These are phyloP conservation scores for Colletotrichum shisoi DNA, from an alignment of 2,329 filamentous ascomycete species.

Conservation along the genomic window DNA sequence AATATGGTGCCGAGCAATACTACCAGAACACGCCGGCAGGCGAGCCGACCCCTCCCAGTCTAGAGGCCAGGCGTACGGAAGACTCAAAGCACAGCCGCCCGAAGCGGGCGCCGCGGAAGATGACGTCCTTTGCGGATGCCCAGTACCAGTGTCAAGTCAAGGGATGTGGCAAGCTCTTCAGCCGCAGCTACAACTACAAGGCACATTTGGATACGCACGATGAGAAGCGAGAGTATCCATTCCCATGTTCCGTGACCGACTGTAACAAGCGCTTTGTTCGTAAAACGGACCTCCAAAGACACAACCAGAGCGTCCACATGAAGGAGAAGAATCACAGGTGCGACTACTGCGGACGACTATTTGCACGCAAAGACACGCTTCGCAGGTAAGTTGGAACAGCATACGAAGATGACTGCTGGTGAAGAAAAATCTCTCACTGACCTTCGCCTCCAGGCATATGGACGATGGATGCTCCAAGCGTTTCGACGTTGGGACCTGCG, in stretches of 20 bases:
- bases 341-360: conserved; percentile 72
- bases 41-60: conserved; percentile 38
- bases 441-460: conserved; percentile 67
- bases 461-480: conserved; percentile 78
- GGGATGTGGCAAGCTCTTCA: conserved; percentile 80
- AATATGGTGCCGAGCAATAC: conserved; percentile 44
- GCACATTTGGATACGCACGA: conserved; percentile 87
- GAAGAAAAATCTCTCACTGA: background rate
- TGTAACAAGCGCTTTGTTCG: conserved; percentile 82
- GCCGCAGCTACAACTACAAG: conserved; percentile 84
- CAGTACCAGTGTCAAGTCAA: conserved; percentile 73
- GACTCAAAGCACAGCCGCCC: conserved; percentile 42
- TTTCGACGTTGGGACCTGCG: conserved; percentile 64
- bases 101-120: conserved; percentile 56
- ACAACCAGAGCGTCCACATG: conserved; percentile 74
- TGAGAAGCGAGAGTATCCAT: conserved; percentile 73
- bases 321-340: conserved; percentile 76
- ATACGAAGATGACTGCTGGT: background rate
- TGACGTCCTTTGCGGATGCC: conserved; percentile 72
- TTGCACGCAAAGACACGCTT: conserved; percentile 84
- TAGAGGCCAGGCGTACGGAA: conserved; percentile 41
- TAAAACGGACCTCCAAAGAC: conserved; percentile 76
- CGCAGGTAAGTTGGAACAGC: conserved; percentile 65
- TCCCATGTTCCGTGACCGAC: conserved; percentile 68
- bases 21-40: conserved; percentile 37